Percentiles rank a stretch among this genome's conserved stretches.
Conservation (phyloP, 2,329 filamentous ascomycete species). For the Clarireedia monteithiana region DNA sequence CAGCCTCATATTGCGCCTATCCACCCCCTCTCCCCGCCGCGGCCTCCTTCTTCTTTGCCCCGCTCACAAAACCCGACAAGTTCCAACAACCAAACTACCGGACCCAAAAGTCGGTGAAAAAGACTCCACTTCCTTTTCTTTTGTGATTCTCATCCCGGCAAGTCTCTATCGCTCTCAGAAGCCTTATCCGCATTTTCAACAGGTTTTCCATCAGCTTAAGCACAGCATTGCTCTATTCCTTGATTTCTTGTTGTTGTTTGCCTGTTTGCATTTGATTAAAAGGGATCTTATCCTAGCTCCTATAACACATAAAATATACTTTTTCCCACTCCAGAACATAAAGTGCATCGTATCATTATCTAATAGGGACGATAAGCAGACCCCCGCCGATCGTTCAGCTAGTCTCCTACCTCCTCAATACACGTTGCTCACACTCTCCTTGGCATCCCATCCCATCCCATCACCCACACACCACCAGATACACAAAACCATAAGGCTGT, state of each 20-base stretch:
- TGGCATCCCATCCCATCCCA: too few relatives aligned
- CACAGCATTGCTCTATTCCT: not conserved
- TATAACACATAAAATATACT: too few relatives aligned
- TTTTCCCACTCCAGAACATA: too few relatives aligned
- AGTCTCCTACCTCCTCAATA: too few relatives aligned
- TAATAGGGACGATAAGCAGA: too few relatives aligned
- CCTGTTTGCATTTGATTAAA: too few relatives aligned
- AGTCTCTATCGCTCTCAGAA: not conserved
- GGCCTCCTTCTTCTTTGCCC: not conserved
- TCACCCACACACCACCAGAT: too few relatives aligned
- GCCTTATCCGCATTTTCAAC: not conserved
- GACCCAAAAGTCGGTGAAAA: slow-evolving; percentile 8
- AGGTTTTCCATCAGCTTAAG: not conserved
- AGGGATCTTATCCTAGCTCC: too few relatives aligned
- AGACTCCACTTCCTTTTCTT: not conserved
- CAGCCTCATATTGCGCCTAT: not conserved
- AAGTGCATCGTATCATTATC: too few relatives aligned
- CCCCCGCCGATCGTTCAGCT: too few relatives aligned
- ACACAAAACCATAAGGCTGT: too few relatives aligned
- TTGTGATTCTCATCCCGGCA: not conserved
- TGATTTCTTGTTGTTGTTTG: not conserved
- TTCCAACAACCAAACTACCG: slow-evolving; percentile 2
- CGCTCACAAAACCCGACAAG: not conserved
- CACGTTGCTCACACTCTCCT: too few relatives aligned
- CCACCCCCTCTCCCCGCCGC: not conserved